phyloP scores from a whole-genome alignment of 306 rosid genomes.

The Trifolium dubium region DNA sequence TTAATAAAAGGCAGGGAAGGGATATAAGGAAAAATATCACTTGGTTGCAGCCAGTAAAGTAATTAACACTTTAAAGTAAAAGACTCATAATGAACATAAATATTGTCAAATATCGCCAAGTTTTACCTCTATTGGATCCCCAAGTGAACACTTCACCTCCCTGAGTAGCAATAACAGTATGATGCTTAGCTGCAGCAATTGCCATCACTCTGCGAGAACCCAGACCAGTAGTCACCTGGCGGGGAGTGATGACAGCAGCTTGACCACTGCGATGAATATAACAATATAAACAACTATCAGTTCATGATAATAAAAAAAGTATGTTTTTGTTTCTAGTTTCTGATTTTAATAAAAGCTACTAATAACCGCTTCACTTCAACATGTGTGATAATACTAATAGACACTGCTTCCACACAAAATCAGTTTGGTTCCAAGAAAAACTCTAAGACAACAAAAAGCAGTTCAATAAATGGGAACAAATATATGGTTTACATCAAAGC shows the following conservation, averaged over 20 bases:
- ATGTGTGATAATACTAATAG: too few species aligned
- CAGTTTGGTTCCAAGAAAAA: too few species aligned
- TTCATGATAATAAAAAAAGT: background rate
- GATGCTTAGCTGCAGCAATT: constrained; percentile 98
- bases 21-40: constrained; percentile 25
- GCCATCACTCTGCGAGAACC: constrained; percentile 86
- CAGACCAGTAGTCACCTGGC: constrained; percentile 85
- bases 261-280: constrained; percentile 80
- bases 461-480: too few species aligned
- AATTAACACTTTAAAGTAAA: constrained; percentile 9
- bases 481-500: too few species aligned
- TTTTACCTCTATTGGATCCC: constrained; percentile 99
- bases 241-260: constrained; percentile 99
- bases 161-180: constrained; percentile 86
- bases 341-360: background rate
- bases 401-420: too few species aligned
- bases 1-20: constrained; percentile 23
- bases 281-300: constrained; percentile 33
- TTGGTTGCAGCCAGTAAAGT: constrained; percentile 10
- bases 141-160: constrained; percentile 97
- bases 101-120: constrained; percentile 16
- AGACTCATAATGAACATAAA: constrained; percentile 27
- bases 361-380: too few species aligned
- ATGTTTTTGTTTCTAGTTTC: constrained; percentile 1
- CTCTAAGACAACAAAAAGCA: too few species aligned